Evolutionary conservation across 106 monocot species (phyloP), one percentile per base, ranked within the genome.

Genomic region (Xerophyta viscosa): DNA sequence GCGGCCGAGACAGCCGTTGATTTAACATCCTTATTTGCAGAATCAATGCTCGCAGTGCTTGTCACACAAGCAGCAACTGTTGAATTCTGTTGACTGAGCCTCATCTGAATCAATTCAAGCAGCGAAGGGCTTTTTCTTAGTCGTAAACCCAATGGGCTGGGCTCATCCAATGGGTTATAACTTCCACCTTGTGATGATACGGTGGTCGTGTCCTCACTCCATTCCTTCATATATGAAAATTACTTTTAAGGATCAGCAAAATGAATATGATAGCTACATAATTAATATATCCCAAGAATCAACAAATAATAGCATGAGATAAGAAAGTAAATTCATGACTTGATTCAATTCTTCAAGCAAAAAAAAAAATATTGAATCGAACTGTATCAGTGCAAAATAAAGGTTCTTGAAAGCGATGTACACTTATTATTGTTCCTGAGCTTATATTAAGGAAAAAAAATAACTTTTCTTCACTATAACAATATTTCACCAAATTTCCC

Each of bases 101-200:
- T 79, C 69, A 67, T 69, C 46, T 88, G 87, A 71, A 88, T 79
- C 65, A 88, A 76, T 33, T 83, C 78, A 29, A 88, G 37, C 41
- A 88, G 69, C 15, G 82, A 88, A 11, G 87, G 78, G 31, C 82
- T 88, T 63, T 88, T 88, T 29, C 71, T 78, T 39, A 82, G 57
- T n/a, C 75, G 60, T 28, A 83, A 13, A 30, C 82, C 87, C 46
- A 88, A 45, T 12, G 82, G 78, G 26, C 87, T 82, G n/a, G 75
- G 82, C 27, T 83, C 75, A 65, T 67, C 57, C 12, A 79, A 67
- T 4, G 64, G 66, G 75, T 64, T 69, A 31, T 71, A 61, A 2
- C 52, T 37, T 41, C 47, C 25, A 48, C 60, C 29, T 20, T 71
- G 68, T 7, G 71, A 31, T 47, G 69, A 30, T 0, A 41, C 25